A percentile compares a stretch with the other conserved stretches of the same genome.
Conservation (phyloP, 2,329 filamentous ascomycete genomes). For the Aspergillus brunneoviolaceus region DNA sequence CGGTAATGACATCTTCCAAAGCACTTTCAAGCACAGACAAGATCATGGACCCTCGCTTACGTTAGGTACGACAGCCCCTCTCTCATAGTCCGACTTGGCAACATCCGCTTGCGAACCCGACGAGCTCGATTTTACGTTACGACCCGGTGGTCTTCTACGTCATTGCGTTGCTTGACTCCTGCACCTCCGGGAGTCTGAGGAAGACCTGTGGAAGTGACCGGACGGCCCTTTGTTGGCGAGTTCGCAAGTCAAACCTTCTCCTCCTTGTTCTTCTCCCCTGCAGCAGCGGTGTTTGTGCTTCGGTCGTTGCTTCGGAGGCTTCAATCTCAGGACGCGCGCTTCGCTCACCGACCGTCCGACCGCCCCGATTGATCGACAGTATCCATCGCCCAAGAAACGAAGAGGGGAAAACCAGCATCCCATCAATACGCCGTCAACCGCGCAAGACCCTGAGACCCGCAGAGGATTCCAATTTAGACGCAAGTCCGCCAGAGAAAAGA, state of each 20-base stretch:
- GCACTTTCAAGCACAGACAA: background rate
- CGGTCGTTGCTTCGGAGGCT: constrained; percentile 10
- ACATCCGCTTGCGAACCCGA: constrained; percentile 10
- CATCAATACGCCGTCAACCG: background rate
- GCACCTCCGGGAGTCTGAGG: background rate
- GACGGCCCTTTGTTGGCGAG: background rate
- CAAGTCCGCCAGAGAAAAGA: background rate
- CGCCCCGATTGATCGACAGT: constrained; percentile 7
- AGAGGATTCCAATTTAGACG: background rate
- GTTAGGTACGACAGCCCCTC: background rate
- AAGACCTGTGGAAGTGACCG: background rate
- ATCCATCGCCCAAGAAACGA: constrained; percentile 1
- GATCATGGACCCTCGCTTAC: background rate
- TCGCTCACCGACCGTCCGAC: constrained; percentile 12
- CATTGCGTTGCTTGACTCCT: constrained; percentile 13
- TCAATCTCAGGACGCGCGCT: constrained; percentile 4
- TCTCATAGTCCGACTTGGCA: constrained; percentile 13
- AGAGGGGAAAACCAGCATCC: background rate
- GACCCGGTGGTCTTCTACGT: constrained; percentile 12
- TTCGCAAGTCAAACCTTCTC: background rate
- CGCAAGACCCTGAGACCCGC: constrained; percentile 7
- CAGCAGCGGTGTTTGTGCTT: constrained; percentile 8
- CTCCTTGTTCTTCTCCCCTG: constrained; percentile 3
- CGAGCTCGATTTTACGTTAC: constrained; percentile 7
- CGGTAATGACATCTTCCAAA: too few species aligned